Base-by-base conservation (phyloP, 129 eudicot genomes). In the Ambrosia artemisiifolia region DNA sequence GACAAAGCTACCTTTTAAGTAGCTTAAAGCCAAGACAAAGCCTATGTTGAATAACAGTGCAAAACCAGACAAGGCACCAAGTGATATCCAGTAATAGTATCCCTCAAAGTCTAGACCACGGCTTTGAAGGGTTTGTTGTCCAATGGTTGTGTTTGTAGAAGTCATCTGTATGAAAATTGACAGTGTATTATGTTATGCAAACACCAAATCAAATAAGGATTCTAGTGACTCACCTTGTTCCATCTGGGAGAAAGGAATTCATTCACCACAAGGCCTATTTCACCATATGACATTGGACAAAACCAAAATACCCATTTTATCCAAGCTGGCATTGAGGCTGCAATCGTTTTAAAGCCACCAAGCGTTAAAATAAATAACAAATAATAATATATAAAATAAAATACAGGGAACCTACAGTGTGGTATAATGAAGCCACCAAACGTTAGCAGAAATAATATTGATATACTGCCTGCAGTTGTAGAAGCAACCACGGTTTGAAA, bases 241-340 rank as follows among this genome's bases (percentile, higher is more conserved):
- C 97, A 91, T 74, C 97, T 79, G 55, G 90, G 90, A 76, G 96
- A 82, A 57, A 46, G 84, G 78, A 91, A 84, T 61, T 91, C 97
- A 76, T 88, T 91, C 2, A 77, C 78, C 32, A 87, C 75, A 43
- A 91, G 84, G 42, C 90, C 97, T 61, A 88, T 86, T 85, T 85
- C 85, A 17, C 92, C 96, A 61, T 91, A 91, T 50, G 96, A 74
- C 20, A 91, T 32, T 6, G 96, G 97, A 48, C 88, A 85, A 76
- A 77, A 36, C 97, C 97, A 91, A 78, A 82, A 88, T 60, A 75
- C 92, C 97, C 97, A 91, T 35, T 80, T 80, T 63, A 91, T 74
- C 97, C 97, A 91, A 51, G 30, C 60, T 32, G 97, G 97, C 96
- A 91, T 88, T 11, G 88, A 86, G 11, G 86, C 97, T 88, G 91